phyloP scores from a whole-genome alignment of 1,284 basidiomycete species.

The Anthracocystis walkeri region DNA sequence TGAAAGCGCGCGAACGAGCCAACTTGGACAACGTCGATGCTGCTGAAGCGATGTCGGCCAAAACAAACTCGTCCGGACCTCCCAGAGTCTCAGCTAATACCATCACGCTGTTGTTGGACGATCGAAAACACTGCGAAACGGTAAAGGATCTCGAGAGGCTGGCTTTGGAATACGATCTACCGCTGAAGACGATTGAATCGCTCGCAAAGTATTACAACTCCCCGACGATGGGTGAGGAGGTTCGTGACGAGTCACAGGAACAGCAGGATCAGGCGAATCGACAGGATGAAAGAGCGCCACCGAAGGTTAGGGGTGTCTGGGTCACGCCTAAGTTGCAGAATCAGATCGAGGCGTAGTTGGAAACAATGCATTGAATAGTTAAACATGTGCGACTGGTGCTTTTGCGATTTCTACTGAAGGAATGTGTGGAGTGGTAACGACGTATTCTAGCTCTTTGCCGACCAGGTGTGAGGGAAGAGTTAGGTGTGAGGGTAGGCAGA shows the following conservation, averaged over 20 bases:
- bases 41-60: constrained; percentile 1
- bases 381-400: constrained; percentile 5
- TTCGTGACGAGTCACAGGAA: constrained; percentile 26
- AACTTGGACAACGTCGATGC: constrained; percentile 26
- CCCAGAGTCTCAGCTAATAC: constrained; percentile 41
- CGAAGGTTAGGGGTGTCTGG: constrained; percentile 47
- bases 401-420: not conserved
- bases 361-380: not conserved
- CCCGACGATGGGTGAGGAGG: constrained; percentile 52
- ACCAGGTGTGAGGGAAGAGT: constrained; percentile 4
- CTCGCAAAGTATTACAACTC: constrained; percentile 50
- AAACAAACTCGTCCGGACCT: constrained; percentile 5
- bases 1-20: constrained; percentile 44
- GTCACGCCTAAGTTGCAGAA: constrained; percentile 39
- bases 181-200: constrained; percentile 33
- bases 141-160: constrained; percentile 42
- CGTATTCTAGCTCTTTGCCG: constrained; percentile 11
- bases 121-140: constrained; percentile 51
- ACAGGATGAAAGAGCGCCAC: constrained; percentile 36
- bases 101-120: constrained; percentile 45
- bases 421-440: constrained; percentile 21
- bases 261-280: constrained; percentile 32
- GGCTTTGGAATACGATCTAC: constrained; percentile 53
- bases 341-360: constrained; percentile 20
- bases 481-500: constrained; percentile 21